phyloP scores from a whole-genome alignment of 2,329 filamentous ascomycete species.

The Diaporthe vexans region DNA sequence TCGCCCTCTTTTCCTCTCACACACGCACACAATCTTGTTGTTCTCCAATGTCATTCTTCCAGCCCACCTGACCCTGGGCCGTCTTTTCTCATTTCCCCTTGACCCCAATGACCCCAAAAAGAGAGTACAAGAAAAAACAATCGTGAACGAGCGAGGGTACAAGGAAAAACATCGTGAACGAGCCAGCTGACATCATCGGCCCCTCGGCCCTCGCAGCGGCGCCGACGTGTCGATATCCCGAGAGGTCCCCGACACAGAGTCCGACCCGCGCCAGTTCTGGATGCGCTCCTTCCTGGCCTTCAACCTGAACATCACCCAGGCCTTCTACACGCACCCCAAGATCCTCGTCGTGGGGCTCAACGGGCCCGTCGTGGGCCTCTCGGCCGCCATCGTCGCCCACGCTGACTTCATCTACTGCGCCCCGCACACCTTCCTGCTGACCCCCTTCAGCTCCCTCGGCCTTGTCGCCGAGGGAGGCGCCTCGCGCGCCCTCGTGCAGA shows the following conservation, averaged over 20 bases:
- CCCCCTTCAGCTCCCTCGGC: constrained; percentile 90
- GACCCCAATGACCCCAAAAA: not conserved
- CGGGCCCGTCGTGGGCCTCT: constrained; percentile 90
- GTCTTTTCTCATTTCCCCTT: not conserved
- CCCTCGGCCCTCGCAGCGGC: constrained; percentile 68
- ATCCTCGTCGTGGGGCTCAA: constrained; percentile 93
- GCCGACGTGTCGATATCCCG: constrained; percentile 79
- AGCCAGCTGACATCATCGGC: constrained; percentile 16
- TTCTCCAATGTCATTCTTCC: constrained; percentile 18
- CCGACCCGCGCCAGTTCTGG: constrained; percentile 65
- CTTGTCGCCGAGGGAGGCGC: constrained; percentile 91
- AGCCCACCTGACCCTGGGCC: constrained; percentile 22
- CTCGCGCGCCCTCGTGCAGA: constrained; percentile 81
- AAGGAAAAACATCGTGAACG: not conserved
- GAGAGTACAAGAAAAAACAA: not conserved
- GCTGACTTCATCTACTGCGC: constrained; percentile 94
- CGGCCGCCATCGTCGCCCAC: constrained; percentile 84
- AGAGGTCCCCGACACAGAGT: constrained; percentile 53
- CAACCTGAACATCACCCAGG: constrained; percentile 91
- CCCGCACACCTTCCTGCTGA: constrained; percentile 86
- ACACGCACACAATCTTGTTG: not conserved
- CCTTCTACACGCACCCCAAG: constrained; percentile 95
- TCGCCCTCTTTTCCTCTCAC: constrained; percentile 13
- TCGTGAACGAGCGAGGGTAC: not conserved
- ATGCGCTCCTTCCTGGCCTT: constrained; percentile 81